Conservation (phyloP, 2,329 filamentous ascomycete species). For the Ophiosphaerella narmari region DNA sequence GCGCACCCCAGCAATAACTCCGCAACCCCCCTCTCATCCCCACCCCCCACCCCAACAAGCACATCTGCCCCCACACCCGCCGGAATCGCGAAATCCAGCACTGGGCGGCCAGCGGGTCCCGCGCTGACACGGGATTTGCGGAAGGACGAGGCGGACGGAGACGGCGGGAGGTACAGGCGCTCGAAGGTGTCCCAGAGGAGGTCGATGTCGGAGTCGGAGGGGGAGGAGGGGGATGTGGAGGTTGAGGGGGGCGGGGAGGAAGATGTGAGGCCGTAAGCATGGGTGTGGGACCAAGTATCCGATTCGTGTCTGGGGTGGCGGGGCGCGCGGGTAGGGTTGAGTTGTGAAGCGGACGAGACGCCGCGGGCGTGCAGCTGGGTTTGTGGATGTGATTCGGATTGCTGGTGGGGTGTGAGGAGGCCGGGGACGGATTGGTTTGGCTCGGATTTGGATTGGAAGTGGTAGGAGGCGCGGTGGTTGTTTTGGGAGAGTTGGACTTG, state of each 20-base stretch:
- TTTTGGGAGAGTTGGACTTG: constrained; percentile 45
- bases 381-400: constrained; percentile 39
- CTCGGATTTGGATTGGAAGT: constrained; percentile 48
- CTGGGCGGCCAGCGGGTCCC: constrained; percentile 37
- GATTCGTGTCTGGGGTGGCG: constrained; percentile 37
- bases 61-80: constrained; percentile 34
- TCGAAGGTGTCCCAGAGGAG: constrained; percentile 43
- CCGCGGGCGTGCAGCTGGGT: constrained; percentile 42
- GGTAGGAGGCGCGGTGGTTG: constrained; percentile 46
- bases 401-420: constrained; percentile 42
- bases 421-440: constrained; percentile 45
- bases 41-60: constrained; percentile 26
- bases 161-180: constrained; percentile 13
- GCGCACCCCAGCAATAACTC: constrained; percentile 37
- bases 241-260: constrained; percentile 35
- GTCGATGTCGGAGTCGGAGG: constrained; percentile 44
- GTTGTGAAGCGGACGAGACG: constrained; percentile 41
- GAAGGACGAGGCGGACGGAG: constrained; percentile 8
- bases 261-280: constrained; percentile 38
- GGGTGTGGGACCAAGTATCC: constrained; percentile 42
- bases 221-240: constrained; percentile 34
- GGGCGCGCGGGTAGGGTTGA: constrained; percentile 31
- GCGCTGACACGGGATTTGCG: constrained; percentile 31
- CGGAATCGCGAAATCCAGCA: constrained; percentile 42
- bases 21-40: constrained; percentile 24